Conservation (phyloP, 176 grass and related monocot species). For the Triticum dicoccoides region DNA sequence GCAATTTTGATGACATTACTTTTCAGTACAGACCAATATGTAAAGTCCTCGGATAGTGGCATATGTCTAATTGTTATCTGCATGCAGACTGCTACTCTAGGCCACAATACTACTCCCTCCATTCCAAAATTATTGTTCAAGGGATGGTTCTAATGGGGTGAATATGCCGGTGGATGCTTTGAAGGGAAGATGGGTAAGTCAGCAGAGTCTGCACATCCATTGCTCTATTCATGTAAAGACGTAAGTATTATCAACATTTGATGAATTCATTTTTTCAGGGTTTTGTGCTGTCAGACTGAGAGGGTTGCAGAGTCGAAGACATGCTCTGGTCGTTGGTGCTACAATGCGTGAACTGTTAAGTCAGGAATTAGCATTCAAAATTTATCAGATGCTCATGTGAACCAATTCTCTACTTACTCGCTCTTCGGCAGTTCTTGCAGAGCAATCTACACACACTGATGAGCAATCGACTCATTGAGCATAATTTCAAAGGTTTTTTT, state of each 20-base stretch:
- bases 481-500: neutral
- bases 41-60: neutral
- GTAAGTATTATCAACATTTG: slow-evolving; percentile 4
- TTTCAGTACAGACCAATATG: neutral
- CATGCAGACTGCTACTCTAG: neutral
- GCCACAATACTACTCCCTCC: neutral
- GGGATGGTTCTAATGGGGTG: neutral
- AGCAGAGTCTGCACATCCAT: neutral
- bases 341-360: slow-evolving; percentile 6
- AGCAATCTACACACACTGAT: slow-evolving; percentile 10
- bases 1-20: neutral
- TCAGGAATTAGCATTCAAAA: slow-evolving; percentile 25
- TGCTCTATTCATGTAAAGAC: neutral
- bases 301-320: neutral
- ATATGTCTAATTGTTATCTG: neutral
- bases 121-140: no score
- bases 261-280: slow-evolving; percentile 16
- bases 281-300: slow-evolving; percentile 25
- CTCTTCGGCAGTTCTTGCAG: neutral
- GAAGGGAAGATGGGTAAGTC: no score
- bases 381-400: neutral
- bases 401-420: neutral
- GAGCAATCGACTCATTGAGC: neutral
- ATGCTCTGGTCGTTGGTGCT: slow-evolving; percentile 38
- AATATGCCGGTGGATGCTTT: neutral